A percentile compares a stretch with the other conserved stretches of the same genome.
Conservation (phyloP, 495 filamentous ascomycete species). For the Aspergillus cavernicola region DNA sequence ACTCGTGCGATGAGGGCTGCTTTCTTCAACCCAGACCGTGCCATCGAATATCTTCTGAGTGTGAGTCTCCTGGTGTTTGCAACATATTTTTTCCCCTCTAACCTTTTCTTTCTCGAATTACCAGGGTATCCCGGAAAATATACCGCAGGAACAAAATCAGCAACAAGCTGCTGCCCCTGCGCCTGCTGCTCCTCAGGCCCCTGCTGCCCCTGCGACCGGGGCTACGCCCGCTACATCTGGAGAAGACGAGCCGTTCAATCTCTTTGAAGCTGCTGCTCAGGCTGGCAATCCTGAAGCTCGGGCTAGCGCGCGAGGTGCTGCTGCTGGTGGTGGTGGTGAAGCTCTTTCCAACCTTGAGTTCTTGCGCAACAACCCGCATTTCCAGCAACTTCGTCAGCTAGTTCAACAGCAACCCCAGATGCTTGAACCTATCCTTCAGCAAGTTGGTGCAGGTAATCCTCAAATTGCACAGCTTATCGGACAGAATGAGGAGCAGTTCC, state of each 20-base stretch:
- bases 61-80: conserved; percentile 48
- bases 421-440: conserved; percentile 95
- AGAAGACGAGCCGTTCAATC: conserved; percentile 70
- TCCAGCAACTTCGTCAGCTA: conserved; percentile 94
- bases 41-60: conserved; percentile 89
- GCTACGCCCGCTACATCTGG: conserved; percentile 38
- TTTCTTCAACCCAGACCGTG: conserved; percentile 94
- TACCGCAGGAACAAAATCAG: conserved; percentile 64
- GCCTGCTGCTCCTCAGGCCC: conserved; percentile 25
- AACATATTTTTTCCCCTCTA: neutral
- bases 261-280: conserved; percentile 90
- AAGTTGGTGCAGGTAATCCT: conserved; percentile 93
- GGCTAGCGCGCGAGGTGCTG: conserved; percentile 47
- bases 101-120: conserved; percentile 11
- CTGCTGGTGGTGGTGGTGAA: conserved; percentile 49
- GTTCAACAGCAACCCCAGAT: conserved; percentile 97
- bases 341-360: conserved; percentile 81
- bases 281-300: conserved; percentile 56
- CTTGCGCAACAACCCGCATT: conserved; percentile 92
- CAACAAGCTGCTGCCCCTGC: conserved; percentile 32
- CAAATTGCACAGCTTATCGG: conserved; percentile 89
- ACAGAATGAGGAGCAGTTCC: conserved; percentile 86
- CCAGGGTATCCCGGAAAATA: conserved; percentile 85
- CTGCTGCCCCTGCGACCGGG: conserved; percentile 34
- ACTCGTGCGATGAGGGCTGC: conserved; percentile 93